Evolutionary conservation across 306 rosid species (phyloP).

Genomic region (Rosa persica): DNA sequence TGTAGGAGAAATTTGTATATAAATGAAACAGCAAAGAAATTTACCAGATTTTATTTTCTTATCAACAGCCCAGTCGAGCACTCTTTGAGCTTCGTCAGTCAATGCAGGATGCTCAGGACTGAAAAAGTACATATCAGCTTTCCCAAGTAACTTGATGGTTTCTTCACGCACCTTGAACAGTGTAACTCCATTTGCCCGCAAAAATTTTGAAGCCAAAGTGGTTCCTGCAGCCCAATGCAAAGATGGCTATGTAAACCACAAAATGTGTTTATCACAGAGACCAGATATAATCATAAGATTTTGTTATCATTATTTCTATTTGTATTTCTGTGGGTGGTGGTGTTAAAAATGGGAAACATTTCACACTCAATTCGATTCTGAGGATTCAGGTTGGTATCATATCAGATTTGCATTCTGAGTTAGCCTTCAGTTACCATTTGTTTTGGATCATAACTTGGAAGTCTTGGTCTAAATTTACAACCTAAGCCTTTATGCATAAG

Average conservation of each 20-base stretch:
- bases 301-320: not conserved
- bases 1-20: not conserved
- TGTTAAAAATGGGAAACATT: not conserved
- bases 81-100: slow-evolving; percentile 67
- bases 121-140: slow-evolving; percentile 38
- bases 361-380: not conserved
- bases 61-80: slow-evolving; percentile 76
- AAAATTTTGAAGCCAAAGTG: slow-evolving; percentile 52
- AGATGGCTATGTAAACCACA: slow-evolving; percentile 11
- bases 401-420: not conserved
- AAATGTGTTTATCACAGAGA: not conserved
- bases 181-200: slow-evolving; percentile 60
- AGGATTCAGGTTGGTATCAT: not conserved
- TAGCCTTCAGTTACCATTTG: not conserved
- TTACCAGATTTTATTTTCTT: slow-evolving; percentile 57
- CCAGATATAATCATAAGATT: not conserved
- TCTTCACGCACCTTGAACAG: slow-evolving; percentile 67
- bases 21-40: slow-evolving; percentile 24
- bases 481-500: not conserved
- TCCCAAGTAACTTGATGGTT: slow-evolving; percentile 51
- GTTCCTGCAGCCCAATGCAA: slow-evolving; percentile 49
- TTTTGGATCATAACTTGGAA: not conserved
- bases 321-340: not conserved
- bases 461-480: not conserved
- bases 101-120: slow-evolving; percentile 67